Percentiles rank a stretch among this genome's conserved stretches.
phyloP scores from a whole-genome alignment of 2,329 filamentous ascomycete genomes.

The Colletotrichum eleusines region DNA sequence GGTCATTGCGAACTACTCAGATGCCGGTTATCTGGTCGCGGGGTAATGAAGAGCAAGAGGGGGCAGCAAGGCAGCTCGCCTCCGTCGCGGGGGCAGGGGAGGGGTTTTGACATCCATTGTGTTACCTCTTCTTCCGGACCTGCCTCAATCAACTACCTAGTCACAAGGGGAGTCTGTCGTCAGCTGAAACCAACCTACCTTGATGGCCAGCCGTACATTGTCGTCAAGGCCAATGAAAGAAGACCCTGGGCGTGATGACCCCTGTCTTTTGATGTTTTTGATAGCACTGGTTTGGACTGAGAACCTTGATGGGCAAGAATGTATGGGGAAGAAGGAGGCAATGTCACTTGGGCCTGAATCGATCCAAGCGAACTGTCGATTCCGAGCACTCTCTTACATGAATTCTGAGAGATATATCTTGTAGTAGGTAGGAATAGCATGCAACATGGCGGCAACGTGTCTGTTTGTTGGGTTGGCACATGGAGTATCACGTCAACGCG shows the following conservation, averaged over 20 bases:
- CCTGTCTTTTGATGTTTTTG: slow-evolving; percentile 36
- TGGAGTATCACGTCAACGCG: too few species aligned
- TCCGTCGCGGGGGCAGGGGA: neutral
- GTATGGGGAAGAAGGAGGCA: slow-evolving; percentile 20
- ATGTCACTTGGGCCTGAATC: slow-evolving; percentile 16
- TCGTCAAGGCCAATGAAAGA: slow-evolving; percentile 23
- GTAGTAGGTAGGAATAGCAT: neutral
- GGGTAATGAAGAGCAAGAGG: neutral
- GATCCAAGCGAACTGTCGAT: neutral
- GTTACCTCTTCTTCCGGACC: neutral
- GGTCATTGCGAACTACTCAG: slow-evolving; percentile 13
- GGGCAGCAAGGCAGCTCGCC: neutral
- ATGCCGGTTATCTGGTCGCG: neutral
- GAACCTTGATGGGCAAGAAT: slow-evolving; percentile 36
- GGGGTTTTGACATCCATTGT: slow-evolving; percentile 28
- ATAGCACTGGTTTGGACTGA: slow-evolving; percentile 20
- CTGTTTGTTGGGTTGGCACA: neutral
- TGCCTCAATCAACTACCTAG: neutral
- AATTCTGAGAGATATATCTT: neutral
- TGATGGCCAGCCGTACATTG: slow-evolving; percentile 27
- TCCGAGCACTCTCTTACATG: too few species aligned
- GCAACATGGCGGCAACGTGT: neutral
- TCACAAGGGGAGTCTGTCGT: slow-evolving; percentile 16
- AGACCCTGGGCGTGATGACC: slow-evolving; percentile 7
- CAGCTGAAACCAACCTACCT: slow-evolving; percentile 19